Conservation (phyloP, 441 rosid species). For the Capsella rubella region DNA sequence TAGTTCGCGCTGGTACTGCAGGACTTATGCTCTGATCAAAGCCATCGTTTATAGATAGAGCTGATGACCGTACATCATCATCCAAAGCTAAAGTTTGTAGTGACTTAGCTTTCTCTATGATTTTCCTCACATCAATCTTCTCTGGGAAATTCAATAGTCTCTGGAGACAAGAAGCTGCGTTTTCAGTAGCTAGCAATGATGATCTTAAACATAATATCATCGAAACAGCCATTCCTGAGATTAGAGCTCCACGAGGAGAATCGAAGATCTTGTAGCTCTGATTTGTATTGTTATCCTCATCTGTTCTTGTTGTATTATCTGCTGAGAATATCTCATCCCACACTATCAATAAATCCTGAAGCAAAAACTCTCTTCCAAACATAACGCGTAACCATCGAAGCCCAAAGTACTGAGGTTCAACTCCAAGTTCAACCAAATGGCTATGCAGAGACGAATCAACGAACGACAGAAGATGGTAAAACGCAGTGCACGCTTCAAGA, state of each 20-base stretch:
- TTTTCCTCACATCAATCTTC: constrained; percentile 61
- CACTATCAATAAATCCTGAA: constrained; percentile 70
- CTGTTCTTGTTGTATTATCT: constrained; percentile 50
- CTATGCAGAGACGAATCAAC: constrained; percentile 86
- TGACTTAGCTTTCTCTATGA: constrained; percentile 79
- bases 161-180: constrained; percentile 89
- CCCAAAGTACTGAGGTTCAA: constrained; percentile 96
- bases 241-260: constrained; percentile 79
- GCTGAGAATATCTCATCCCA: constrained; percentile 96
- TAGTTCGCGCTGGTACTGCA: constrained; percentile 55
- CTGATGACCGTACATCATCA: constrained; percentile 46
- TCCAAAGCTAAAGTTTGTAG: constrained; percentile 69
- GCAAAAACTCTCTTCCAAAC: constrained; percentile 89
- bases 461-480: constrained; percentile 75
- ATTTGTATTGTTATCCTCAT: constrained; percentile 40
- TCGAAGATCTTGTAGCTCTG: constrained; percentile 59
- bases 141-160: constrained; percentile 85
- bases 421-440: constrained; percentile 91
- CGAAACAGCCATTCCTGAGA: constrained; percentile 78
- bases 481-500: constrained; percentile 85
- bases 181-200: constrained; percentile 89
- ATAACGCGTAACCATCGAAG: constrained; percentile 96
- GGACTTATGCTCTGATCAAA: constrained; percentile 49
- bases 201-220: constrained; percentile 87
- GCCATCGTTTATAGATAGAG: constrained; percentile 42